Evolutionary conservation across 768 basidiomycete species (phyloP).

Genomic region (Hortiboletus campestris): DNA sequence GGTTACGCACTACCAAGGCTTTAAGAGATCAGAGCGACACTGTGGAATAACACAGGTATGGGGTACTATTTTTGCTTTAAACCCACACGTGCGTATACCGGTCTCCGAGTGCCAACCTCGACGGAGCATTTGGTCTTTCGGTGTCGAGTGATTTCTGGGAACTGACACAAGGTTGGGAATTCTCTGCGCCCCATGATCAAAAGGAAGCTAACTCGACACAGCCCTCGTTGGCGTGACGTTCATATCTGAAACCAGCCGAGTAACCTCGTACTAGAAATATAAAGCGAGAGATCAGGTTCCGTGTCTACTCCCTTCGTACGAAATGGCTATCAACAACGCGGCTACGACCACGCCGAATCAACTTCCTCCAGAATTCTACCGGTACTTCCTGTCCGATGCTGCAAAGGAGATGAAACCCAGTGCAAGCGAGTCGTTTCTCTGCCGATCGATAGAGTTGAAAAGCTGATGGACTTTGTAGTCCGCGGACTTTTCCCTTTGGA

Average conservation of each 20-base stretch:
- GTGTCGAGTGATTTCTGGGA: neutral
- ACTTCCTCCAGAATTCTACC: conserved; percentile 56
- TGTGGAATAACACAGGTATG: no score
- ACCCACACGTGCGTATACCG: no score
- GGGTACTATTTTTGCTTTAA: no score
- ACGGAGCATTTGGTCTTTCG: neutral
- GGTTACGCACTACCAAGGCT: no score
- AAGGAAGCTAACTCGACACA: neutral
- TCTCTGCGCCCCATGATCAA: neutral
- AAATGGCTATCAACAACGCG: conserved; percentile 7
- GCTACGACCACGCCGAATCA: conserved; percentile 2
- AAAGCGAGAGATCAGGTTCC: neutral
- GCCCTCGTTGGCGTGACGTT: neutral
- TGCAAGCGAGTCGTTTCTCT: conserved; percentile 46
- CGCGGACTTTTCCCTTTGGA: conserved; percentile 78
- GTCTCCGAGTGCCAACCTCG: no score
- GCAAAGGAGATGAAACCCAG: conserved; percentile 65
- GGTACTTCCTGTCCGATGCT: conserved; percentile 54
- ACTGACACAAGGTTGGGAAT: neutral
- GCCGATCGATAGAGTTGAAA: neutral
- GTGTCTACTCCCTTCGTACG: neutral
- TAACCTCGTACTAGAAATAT: neutral
- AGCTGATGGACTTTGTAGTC: conserved; percentile 38
- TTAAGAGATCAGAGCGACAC: no score
- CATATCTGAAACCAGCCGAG: neutral